Conservation (phyloP, 176 grass and related monocot genomes). For the Guadua angustifolia region DNA sequence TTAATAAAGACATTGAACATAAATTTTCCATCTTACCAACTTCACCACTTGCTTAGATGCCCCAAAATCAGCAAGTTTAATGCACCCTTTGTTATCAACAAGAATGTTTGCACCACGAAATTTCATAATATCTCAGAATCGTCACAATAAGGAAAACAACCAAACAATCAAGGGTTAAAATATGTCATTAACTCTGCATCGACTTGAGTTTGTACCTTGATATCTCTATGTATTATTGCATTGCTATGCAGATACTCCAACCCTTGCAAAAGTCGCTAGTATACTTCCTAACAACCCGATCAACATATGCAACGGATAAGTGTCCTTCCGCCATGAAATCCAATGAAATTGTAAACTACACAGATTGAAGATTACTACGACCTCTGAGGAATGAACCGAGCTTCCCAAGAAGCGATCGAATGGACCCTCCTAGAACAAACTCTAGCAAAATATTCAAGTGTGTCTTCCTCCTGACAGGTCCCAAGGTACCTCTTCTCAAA, state of each 20-base stretch:
- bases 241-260: conserved; percentile 96
- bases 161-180: not conserved
- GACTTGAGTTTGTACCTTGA: conserved; percentile 66
- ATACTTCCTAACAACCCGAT: conserved; percentile 98
- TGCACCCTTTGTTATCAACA: conserved; percentile 99
- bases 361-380: conserved; percentile 57
- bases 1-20: conserved; percentile 28
- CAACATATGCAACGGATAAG: conserved; percentile 35
- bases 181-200: conserved; percentile 15
- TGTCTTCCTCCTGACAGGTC: conserved; percentile 84
- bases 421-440: conserved; percentile 98
- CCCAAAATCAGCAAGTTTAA: conserved; percentile 98
- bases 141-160: conserved; percentile 4
- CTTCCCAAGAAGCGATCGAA: conserved; percentile 88
- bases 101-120: conserved; percentile 98
- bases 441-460: conserved; percentile 94
- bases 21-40: conserved; percentile 59
- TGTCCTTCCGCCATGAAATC: not conserved
- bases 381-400: conserved; percentile 93
- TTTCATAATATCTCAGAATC: conserved; percentile 27
- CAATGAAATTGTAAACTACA: conserved; percentile 11
- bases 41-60: conserved; percentile 97
- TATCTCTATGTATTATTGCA: conserved; percentile 98
- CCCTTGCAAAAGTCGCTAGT: conserved; percentile 90
- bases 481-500: conserved; percentile 87